Evolutionary conservation across 2,329 filamentous ascomycete species (phyloP).

Genomic region (Hypomyces rosellus): DNA sequence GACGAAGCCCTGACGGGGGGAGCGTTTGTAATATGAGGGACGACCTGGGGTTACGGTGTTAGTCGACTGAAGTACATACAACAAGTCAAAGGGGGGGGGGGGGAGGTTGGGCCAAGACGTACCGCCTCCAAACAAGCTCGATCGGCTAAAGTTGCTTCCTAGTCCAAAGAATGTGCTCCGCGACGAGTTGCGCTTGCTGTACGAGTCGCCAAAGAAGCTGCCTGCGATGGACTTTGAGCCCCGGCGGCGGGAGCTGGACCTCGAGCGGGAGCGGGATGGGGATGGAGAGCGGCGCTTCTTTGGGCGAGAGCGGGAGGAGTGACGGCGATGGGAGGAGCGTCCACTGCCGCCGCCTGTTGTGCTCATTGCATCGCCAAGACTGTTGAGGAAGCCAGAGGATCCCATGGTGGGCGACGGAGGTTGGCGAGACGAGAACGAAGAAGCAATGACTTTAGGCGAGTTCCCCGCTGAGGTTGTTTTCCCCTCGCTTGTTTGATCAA

Average conservation of each 20-base stretch:
- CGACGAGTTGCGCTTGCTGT: constrained; percentile 36
- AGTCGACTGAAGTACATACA: not conserved
- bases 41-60: constrained; percentile 33
- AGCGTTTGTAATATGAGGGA: constrained; percentile 69
- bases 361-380: constrained; percentile 26
- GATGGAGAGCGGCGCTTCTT: constrained; percentile 32
- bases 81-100: not conserved
- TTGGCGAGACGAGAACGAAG: no score
- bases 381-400: constrained; percentile 49
- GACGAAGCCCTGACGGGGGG: constrained; percentile 74
- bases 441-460: not conserved
- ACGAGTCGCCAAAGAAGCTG: constrained; percentile 27
- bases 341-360: constrained; percentile 15
- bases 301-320: constrained; percentile 23
- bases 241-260: constrained; percentile 28
- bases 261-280: constrained; percentile 34
- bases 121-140: constrained; percentile 42
- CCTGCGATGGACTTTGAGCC: constrained; percentile 27
- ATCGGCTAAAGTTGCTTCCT: constrained; percentile 37
- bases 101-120: constrained; percentile 15
- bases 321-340: constrained; percentile 21
- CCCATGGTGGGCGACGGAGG: constrained; percentile 1
- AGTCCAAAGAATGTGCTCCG: constrained; percentile 42
- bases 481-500: no score
- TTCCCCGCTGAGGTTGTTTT: not conserved